phyloP scores from a whole-genome alignment of 768 basidiomycete species.

The Neoboletus brunneissimus region DNA sequence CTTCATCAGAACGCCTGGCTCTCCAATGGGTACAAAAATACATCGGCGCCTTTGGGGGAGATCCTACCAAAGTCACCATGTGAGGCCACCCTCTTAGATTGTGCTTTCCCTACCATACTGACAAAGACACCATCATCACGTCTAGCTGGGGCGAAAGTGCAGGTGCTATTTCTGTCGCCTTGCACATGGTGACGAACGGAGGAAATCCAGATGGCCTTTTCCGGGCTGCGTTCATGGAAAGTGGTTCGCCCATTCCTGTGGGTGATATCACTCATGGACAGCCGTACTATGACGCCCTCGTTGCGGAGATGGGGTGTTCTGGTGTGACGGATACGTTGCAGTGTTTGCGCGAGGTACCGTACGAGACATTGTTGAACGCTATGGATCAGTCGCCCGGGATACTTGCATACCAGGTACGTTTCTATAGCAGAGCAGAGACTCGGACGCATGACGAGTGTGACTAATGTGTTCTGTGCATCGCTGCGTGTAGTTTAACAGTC shows the following conservation, averaged over 20 bases:
- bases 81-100: too few relatives aligned
- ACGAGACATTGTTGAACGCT: slow-evolving; percentile 29
- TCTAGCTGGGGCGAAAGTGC: too few relatives aligned
- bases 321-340: slow-evolving; percentile 26
- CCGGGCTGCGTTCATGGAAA: slow-evolving; percentile 38
- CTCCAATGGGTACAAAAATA: too few relatives aligned
- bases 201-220: slow-evolving; percentile 26
- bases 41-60: too few relatives aligned
- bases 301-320: slow-evolving; percentile 30
- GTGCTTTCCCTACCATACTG: too few relatives aligned
- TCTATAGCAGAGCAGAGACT: neutral
- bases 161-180: too few relatives aligned
- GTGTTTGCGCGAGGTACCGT: slow-evolving; percentile 36
- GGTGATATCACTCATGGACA: slow-evolving; percentile 23
- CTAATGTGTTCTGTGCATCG: neutral
- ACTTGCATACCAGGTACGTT: slow-evolving; percentile 32
- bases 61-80: too few relatives aligned
- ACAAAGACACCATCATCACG: too few relatives aligned
- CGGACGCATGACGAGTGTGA: neutral
- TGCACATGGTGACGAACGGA: slow-evolving; percentile 28
- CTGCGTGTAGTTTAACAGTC: too few relatives aligned
- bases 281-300: slow-evolving; percentile 31
- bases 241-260: slow-evolving; percentile 33
- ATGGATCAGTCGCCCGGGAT: slow-evolving; percentile 33
- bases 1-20: too few relatives aligned